Conservation (phyloP, 257 asterid genomes). For the Nicotiana sylvestris region DNA sequence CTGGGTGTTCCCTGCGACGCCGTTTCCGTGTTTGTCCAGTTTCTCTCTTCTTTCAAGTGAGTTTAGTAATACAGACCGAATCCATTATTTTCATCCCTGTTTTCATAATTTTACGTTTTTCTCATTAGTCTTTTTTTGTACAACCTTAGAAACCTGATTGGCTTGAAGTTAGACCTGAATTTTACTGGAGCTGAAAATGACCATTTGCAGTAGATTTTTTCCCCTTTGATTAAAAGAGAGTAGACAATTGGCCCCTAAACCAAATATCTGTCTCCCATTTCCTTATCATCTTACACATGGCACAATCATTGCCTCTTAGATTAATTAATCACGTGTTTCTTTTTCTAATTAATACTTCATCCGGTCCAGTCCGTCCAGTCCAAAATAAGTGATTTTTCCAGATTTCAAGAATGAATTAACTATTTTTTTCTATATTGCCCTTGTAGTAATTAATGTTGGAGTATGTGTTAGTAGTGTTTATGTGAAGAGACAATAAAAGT, state of each 20-base stretch:
- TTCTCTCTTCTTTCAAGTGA: constrained; percentile 65
- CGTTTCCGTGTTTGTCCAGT: constrained; percentile 62
- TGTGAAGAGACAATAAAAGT: no score
- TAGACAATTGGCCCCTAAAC: not conserved
- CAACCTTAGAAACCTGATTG: not conserved
- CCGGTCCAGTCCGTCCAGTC: no score
- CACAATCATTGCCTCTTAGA: no score
- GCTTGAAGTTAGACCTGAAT: not conserved
- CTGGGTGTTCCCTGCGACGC: constrained; percentile 90
- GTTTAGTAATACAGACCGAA: constrained; percentile 15
- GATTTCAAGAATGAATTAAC: no score
- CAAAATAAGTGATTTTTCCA: no score
- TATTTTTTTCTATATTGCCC: no score
- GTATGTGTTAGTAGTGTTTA: no score
- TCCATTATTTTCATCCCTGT: no score
- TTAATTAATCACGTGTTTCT: not conserved
- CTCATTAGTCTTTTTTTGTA: not conserved
- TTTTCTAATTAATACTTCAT: not conserved
- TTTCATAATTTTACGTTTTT: not conserved
- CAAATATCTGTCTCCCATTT: not conserved
- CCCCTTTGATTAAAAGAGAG: not conserved
- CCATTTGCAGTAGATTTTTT: not conserved
- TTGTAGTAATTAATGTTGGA: no score
- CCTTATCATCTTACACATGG: not conserved
- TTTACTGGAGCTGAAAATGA: not conserved